A percentile compares a stretch with the other conserved stretches of the same genome.
Conservation (phyloP, 2,329 filamentous ascomycete species). For the Neopestalotiopsis sp. region DNA sequence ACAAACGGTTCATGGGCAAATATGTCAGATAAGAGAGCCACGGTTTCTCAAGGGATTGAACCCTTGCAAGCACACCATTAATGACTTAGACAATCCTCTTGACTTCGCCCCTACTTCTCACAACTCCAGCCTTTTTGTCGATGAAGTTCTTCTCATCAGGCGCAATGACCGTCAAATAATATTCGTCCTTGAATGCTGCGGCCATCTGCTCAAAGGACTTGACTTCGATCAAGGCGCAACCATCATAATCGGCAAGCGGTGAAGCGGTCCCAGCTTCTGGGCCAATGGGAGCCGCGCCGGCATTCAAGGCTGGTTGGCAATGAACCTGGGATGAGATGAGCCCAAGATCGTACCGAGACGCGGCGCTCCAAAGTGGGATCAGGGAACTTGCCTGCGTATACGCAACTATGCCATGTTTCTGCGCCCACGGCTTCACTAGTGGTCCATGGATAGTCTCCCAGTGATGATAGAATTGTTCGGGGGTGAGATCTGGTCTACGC, state of each 20-base stretch:
- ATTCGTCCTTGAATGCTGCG: slow-evolving; percentile 35
- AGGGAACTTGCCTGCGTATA: slow-evolving; percentile 35
- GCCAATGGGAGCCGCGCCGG: slow-evolving; percentile 18
- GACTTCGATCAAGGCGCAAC: slow-evolving; percentile 37
- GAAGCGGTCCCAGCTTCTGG: slow-evolving; percentile 22
- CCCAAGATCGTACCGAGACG: neutral
- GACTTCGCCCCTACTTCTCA: slow-evolving; percentile 26
- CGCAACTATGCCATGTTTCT: slow-evolving; percentile 35
- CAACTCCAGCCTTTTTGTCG: slow-evolving; percentile 32
- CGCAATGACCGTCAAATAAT: slow-evolving; percentile 34
- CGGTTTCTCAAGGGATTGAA: neutral
- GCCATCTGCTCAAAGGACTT: slow-evolving; percentile 31
- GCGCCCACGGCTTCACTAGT: slow-evolving; percentile 38
- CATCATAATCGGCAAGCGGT: slow-evolving; percentile 32
- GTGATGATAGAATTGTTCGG: slow-evolving; percentile 38
- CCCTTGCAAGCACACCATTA: neutral
- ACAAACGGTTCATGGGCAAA: slow-evolving; percentile 92
- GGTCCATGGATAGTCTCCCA: slow-evolving; percentile 38
- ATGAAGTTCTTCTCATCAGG: slow-evolving; percentile 36
- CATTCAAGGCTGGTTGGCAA: slow-evolving; percentile 30
- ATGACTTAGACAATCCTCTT: slow-evolving; percentile 17
- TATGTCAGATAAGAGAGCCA: slow-evolving; percentile 56
- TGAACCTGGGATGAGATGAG: slow-evolving; percentile 27
- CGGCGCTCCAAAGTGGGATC: neutral
- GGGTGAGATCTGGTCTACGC: slow-evolving; percentile 33